A percentile compares a stretch with the other conserved stretches of the same genome.
phyloP scores from a whole-genome alignment of 1,284 basidiomycete species.

The Cronartium ribicola region DNA sequence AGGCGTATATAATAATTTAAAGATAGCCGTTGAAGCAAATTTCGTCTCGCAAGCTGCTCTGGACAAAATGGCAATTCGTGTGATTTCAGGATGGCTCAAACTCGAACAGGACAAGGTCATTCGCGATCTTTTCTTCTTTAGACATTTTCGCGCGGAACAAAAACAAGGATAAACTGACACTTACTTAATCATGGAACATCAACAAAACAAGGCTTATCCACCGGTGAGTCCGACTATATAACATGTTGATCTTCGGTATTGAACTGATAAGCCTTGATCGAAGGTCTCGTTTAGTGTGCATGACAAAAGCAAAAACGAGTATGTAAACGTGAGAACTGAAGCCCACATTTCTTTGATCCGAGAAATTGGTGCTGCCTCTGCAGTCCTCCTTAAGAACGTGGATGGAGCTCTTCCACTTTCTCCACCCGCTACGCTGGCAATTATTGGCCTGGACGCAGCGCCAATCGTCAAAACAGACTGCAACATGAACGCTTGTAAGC shows the following conservation, averaged over 20 bases:
- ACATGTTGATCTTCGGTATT: not conserved
- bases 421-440: conserved; percentile 22
- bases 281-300: not conserved
- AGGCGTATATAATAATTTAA: conserved; percentile 25
- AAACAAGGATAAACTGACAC: no score
- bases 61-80: conserved; percentile 9
- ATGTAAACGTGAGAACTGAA: not conserved
- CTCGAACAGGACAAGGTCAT: conserved; percentile 13
- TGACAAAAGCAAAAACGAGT: not conserved
- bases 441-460: conserved; percentile 40
- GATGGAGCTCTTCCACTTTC: conserved; percentile 45
- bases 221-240: not conserved
- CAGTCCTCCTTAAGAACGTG: conserved; percentile 48
- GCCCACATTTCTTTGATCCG: conserved; percentile 44
- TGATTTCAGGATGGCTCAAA: conserved; percentile 24
- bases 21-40: conserved; percentile 7
- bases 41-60: conserved; percentile 3
- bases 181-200: no score
- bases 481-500: not conserved
- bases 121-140: not conserved
- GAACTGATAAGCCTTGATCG: not conserved
- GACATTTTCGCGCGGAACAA: no score
- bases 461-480: conserved; percentile 4
- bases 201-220: not conserved
- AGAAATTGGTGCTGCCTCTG: conserved; percentile 46